Evolutionary conservation across 306 rosid genomes (phyloP), one percentile per base, ranked within the genome.

Genomic region (Leucaena leucocephala): DNA sequence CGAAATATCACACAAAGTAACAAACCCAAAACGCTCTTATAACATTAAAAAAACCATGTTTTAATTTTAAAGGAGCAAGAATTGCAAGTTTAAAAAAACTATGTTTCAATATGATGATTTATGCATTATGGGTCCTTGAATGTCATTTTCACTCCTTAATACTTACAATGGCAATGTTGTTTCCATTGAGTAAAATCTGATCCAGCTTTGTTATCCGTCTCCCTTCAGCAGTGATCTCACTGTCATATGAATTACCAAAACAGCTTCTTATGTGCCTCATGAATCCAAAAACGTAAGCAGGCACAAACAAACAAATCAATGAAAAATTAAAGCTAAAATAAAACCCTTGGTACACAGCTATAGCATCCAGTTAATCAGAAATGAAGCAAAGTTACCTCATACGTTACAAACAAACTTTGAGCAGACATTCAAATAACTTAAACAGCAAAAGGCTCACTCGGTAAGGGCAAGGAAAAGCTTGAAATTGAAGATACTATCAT

Each of bases 151-250:
- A 3, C 13, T n/a, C 13, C 15, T 39, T 66, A 63, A 57, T 21
- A 89, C 98, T 95, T 88, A 95, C 99, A 88, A 95, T 93, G n/a
- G 99, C 98, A 89, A 93, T 95, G 86, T 95, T 93, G 96, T 95
- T 95, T 78, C 98, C 98, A 27, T 93, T 93, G 61, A 95, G 96
- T 80, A 95, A 85, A 82, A 95, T 95, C 89, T 95, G 99, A 74
- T 95, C 99, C 75, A 95, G 94, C 87, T 95, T 95, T 71, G 99
- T 95, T 84, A 95, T 93, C 83, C 98, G 87, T 82, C 96, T 93
- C 86, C 99, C 99, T 85, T 95, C 98, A 27, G 97, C 82, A 57
- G 99, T 95, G 78, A 93, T 93, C 84, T 95, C 98, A 81, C 99
- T 92, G 89, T 62, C 22, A 62, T 17, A 72, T 36, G 55, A 68